Evolutionary conservation across 2,329 filamentous ascomycete genomes (phyloP), one percentile per base, ranked within the genome.

Genomic region (Myriosclerotinia curreyana): DNA sequence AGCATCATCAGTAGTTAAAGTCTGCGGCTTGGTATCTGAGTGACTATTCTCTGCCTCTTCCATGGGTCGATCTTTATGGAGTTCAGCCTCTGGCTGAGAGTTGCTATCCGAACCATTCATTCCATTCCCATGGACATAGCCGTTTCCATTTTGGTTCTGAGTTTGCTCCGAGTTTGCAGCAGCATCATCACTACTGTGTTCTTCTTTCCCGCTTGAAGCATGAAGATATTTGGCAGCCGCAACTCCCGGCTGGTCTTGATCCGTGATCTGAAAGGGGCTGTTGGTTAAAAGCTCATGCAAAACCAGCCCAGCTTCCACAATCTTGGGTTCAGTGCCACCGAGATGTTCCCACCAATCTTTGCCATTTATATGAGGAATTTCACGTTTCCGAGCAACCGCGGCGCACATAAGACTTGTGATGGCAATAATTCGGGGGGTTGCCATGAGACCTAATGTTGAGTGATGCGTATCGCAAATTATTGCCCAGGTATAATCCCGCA

Each of bases 391-490:
- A 71, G 92, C 88, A 51, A 87, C 86, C 65, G 91, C 90, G 7
- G 91, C 91, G 66, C 94, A 95, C 77, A 96, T 97, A 34, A 99
- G 84, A 22, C 92, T 88, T 34, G 87, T 88, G 40, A 94, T 89
- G 20, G 94, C 92, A 61, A 98, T 90, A 48, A 92, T 91, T 49
- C 87, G 85, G 20, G 92, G 86, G 25, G 86, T 86, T 75, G 93
- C 89, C 38, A 96, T 81, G 3, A 99, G 82, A 66, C 93, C 96
- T 56, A 98, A 81, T 49, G 88, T 85, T 0, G 94, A 98, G 66
- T 94, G 85, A 69, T 87, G 90, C 25, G 89, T 90, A 76, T 99
- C 95, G 74, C 96, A 97, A 68, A 96, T 86, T 72, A 97, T 98
- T 0, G 92, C 89, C 92, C 95, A 98, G 0, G 92, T 90, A 0